A percentile compares a stretch with the other conserved stretches of the same genome.
These are phyloP conservation scores for Candida insectalens DNA, from an alignment of 805 yeast genomes.

Conservation along the genomic window DNA sequence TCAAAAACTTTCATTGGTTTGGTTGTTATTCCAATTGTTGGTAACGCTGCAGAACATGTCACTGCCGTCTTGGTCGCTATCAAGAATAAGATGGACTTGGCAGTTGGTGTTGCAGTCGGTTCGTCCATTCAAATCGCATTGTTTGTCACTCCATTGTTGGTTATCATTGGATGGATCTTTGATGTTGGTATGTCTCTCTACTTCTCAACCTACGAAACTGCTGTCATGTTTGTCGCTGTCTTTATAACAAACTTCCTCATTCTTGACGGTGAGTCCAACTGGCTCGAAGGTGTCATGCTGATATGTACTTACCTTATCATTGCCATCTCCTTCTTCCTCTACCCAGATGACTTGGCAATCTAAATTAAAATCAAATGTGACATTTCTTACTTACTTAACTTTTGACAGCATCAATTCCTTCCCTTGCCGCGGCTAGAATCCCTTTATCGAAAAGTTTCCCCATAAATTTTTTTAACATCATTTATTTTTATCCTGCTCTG, in stretches of 20 bases:
- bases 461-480: not conserved
- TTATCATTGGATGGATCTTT: slow-evolving; percentile 84
- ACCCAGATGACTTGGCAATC: slow-evolving; percentile 59
- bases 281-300: slow-evolving; percentile 95
- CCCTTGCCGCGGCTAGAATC: no score
- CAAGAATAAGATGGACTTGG: slow-evolving; percentile 95
- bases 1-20: slow-evolving; percentile 94
- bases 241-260: slow-evolving; percentile 80
- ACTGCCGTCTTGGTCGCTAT: slow-evolving; percentile 92
- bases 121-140: slow-evolving; percentile 91
- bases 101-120: slow-evolving; percentile 95
- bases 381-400: not conserved
- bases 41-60: slow-evolving; percentile 98
- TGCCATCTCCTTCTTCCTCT: slow-evolving; percentile 82
- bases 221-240: slow-evolving; percentile 81
- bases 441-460: no score
- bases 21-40: slow-evolving; percentile 90
- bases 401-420: no score
- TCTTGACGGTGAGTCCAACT: slow-evolving; percentile 89
- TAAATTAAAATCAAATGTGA: not conserved
- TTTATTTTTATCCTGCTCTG: not conserved
- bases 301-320: slow-evolving; percentile 78
- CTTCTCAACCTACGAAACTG: slow-evolving; percentile 90
- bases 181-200: slow-evolving; percentile 88
- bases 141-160: slow-evolving; percentile 93